Evolutionary conservation across 2,329 filamentous ascomycete genomes (phyloP).

Genomic region (Penicillium oxalicum): DNA sequence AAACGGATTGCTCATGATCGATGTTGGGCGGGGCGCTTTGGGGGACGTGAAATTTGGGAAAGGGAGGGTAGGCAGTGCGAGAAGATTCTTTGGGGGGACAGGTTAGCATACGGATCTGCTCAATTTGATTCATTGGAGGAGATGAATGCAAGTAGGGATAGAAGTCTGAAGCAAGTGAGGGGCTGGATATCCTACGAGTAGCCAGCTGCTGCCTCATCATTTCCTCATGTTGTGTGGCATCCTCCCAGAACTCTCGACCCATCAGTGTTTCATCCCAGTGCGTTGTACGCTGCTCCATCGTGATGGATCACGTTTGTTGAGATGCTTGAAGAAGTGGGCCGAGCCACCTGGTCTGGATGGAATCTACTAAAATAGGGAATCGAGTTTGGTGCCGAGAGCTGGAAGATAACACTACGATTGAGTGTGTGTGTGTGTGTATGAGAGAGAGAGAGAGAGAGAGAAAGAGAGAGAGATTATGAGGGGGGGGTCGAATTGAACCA

Average conservation of each 20-base stretch:
- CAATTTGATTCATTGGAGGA: no score
- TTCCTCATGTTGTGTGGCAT: constrained; percentile 15
- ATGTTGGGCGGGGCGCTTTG: constrained; percentile 24
- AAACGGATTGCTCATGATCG: background rate
- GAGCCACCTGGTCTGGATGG: background rate
- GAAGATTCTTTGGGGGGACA: no score
- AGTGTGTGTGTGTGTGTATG: background rate
- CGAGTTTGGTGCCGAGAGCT: background rate
- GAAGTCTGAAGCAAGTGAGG: no score
- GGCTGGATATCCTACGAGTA: background rate
- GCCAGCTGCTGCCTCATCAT: constrained; percentile 9
- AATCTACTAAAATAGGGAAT: background rate
- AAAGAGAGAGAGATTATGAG: background rate
- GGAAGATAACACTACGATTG: no score
- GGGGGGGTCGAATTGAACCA: background rate
- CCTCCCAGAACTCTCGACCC: constrained; percentile 26
- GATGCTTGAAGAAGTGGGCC: background rate
- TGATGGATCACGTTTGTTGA: background rate
- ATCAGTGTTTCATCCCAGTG: constrained; percentile 26
- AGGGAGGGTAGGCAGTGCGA: background rate
- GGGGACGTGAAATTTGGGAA: constrained; percentile 14
- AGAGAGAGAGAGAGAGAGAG: background rate
- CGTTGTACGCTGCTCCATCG: constrained; percentile 17
- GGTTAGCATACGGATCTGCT: no score
- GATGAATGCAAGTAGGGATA: background rate